Percentiles rank a stretch among this genome's conserved stretches.
These are phyloP conservation scores for Curvularia hawaiiensis DNA, from an alignment of 2,329 filamentous ascomycete genomes.

Conservation along the genomic window DNA sequence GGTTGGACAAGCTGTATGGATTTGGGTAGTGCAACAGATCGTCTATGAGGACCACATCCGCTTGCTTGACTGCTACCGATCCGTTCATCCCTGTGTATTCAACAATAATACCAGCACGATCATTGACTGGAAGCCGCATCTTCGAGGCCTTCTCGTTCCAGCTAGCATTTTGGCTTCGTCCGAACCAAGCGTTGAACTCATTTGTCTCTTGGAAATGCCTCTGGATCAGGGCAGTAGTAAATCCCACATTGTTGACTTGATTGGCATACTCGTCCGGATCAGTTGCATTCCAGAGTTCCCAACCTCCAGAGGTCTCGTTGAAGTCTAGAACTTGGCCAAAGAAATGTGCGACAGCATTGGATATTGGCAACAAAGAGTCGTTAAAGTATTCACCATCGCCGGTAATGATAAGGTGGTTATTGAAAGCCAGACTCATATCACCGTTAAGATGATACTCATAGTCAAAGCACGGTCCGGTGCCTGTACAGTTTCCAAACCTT, in stretches of 20 bases:
- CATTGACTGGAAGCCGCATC: conserved; percentile 60
- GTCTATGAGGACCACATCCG: conserved; percentile 70
- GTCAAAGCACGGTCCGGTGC: conserved; percentile 66
- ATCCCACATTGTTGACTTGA: conserved; percentile 69
- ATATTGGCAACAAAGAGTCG: conserved; percentile 64
- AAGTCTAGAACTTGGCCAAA: conserved; percentile 64
- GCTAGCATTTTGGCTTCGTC: conserved; percentile 59
- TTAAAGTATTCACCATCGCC: conserved; percentile 64
- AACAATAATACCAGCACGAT: conserved; percentile 63
- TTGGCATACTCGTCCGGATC: conserved; percentile 77
- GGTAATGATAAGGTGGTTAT: conserved; percentile 65
- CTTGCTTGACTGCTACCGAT: conserved; percentile 70
- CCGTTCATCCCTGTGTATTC: conserved; percentile 72
- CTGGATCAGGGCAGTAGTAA: conserved; percentile 67
- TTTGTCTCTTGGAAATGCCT: conserved; percentile 64
- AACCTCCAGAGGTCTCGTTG: conserved; percentile 54
- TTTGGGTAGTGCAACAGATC: conserved; percentile 67
- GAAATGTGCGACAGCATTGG: conserved; percentile 66
- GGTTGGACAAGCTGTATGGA: conserved; percentile 60
- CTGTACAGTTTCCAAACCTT: conserved; percentile 70
- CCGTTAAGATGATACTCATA: conserved; percentile 76
- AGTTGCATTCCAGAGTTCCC: conserved; percentile 61
- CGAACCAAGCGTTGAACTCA: conserved; percentile 61
- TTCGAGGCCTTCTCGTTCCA: conserved; percentile 63
- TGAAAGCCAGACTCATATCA: conserved; percentile 67